These are phyloP conservation scores for Fusarium liriodendri DNA, from an alignment of 2,329 filamentous ascomycete genomes.

Conservation along the genomic window DNA sequence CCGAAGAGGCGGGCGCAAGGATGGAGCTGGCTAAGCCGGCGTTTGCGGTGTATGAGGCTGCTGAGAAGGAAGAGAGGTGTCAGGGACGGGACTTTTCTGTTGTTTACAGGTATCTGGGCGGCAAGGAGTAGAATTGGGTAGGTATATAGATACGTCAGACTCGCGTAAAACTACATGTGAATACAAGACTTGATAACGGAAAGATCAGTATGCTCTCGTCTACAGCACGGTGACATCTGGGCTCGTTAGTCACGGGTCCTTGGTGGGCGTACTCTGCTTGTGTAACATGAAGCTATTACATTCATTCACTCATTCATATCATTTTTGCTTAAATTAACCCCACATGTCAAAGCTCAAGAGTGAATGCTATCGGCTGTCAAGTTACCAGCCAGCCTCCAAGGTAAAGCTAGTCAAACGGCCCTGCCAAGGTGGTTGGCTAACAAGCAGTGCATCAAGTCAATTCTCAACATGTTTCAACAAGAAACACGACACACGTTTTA, in stretches of 20 bases:
- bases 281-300: neutral
- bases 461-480: neutral
- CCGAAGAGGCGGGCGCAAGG: conserved; percentile 72
- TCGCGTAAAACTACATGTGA: neutral
- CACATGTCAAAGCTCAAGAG: neutral
- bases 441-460: neutral
- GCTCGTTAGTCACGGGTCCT: neutral
- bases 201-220: neutral
- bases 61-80: conserved; percentile 70
- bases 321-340: neutral
- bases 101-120: conserved; percentile 78
- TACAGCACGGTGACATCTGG: neutral
- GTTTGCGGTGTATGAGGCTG: conserved; percentile 73
- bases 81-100: conserved; percentile 84
- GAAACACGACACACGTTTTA: neutral
- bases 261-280: neutral
- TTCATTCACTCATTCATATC: neutral
- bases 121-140: conserved; percentile 48
- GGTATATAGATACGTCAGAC: neutral
- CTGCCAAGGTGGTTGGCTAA: neutral
- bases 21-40: conserved; percentile 74
- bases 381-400: neutral
- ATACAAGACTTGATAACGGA: neutral
- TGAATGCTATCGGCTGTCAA: neutral
- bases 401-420: neutral